Conservation (phyloP, 2,329 filamentous ascomycete species). For the Colletotrichum destructivum region DNA sequence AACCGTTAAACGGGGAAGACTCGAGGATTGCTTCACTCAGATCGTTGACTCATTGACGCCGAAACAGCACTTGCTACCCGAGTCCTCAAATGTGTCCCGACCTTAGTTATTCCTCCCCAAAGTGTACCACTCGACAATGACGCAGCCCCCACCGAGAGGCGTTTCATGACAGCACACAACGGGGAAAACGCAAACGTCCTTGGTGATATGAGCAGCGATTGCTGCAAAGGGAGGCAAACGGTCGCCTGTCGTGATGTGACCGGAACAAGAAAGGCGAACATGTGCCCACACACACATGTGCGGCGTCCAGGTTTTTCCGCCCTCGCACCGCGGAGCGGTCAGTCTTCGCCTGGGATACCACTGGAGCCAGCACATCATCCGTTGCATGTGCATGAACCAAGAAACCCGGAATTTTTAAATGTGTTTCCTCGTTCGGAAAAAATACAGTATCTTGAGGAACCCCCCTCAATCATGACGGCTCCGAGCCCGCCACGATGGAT, state of each 20-base stretch:
- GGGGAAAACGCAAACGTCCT: background rate
- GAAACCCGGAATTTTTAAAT: slow-evolving; percentile 1
- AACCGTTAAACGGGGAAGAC: background rate
- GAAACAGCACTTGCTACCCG: background rate
- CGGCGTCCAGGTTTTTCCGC: slow-evolving; percentile 29
- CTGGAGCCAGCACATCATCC: slow-evolving; percentile 38
- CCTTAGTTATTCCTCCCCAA: background rate
- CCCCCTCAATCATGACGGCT: background rate
- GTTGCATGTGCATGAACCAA: slow-evolving; percentile 28
- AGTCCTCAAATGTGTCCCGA: background rate
- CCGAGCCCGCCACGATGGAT: background rate
- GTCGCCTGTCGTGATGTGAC: background rate
- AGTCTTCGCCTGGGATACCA: slow-evolving; percentile 28
- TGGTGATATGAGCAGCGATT: background rate
- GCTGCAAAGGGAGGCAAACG: background rate
- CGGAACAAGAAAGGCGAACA: background rate
- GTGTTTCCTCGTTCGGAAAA: background rate
- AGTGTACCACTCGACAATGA: background rate
- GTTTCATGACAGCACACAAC: slow-evolving; percentile 15
- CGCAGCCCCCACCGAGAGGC: slow-evolving; percentile 1
- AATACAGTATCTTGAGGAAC: slow-evolving; percentile 21
- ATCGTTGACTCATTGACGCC: slow-evolving; percentile 3
- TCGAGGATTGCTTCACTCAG: no score
- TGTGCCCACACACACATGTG: slow-evolving; percentile 17
- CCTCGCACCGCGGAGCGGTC: slow-evolving; percentile 22